Percentiles rank a stretch among this genome's conserved stretches.
These are phyloP conservation scores for Acanthamoeba castellanii DNA, from an alignment of 208 protist species.

Conservation along the genomic window DNA sequence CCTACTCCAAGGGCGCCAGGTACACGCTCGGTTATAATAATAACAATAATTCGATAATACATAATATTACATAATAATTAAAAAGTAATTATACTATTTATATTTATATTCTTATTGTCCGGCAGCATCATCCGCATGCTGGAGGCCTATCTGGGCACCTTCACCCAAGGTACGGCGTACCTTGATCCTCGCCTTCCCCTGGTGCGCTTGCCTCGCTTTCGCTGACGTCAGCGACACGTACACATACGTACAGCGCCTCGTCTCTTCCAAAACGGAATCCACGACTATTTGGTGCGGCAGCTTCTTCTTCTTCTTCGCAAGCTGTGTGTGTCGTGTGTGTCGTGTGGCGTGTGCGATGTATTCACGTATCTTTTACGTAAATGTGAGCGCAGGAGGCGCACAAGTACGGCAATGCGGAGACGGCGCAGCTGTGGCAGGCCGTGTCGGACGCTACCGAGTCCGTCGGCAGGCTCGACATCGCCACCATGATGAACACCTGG, in stretches of 20 bases:
- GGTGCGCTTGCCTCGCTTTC: background rate
- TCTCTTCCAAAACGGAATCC: slow-evolving; percentile 22
- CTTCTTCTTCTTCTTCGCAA: background rate
- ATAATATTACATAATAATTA: background rate
- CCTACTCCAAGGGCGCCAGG: slow-evolving; percentile 82
- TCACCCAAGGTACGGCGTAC: background rate
- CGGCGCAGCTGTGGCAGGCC: slow-evolving; percentile 95
- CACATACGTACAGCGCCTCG: background rate
- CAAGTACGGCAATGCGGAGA: slow-evolving; percentile 94
- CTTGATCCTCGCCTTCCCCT: background rate
- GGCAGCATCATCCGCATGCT: slow-evolving; percentile 15
- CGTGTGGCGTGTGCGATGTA: slow-evolving; percentile 89
- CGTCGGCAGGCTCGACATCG: slow-evolving; percentile 80
- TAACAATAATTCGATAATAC: too few species aligned
- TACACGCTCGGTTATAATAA: background rate
- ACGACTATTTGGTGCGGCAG: background rate
- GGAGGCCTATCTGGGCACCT: slow-evolving; percentile 24
- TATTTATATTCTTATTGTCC: too few species aligned
- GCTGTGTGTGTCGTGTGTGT: slow-evolving; percentile 83
- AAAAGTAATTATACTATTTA: too few species aligned
- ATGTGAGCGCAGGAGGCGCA: slow-evolving; percentile 93
- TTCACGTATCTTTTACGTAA: background rate
- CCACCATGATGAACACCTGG: slow-evolving; percentile 93
- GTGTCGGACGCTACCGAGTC: slow-evolving; percentile 90
- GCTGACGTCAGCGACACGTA: background rate